phyloP scores from a whole-genome alignment of 768 basidiomycete species.

The Postia placenta region DNA sequence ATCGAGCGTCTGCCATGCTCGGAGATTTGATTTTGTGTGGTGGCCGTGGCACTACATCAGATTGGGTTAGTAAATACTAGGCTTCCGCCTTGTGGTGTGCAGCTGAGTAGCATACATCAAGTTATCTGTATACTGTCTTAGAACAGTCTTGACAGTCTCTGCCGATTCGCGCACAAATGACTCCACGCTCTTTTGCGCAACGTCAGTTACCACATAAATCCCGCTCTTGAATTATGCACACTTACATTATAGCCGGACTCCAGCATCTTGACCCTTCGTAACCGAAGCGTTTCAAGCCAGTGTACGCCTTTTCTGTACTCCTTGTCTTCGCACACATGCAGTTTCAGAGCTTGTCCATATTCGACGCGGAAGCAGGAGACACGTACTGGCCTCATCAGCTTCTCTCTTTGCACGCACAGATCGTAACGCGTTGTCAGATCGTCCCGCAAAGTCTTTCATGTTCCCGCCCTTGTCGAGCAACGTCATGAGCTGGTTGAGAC shows the following conservation, averaged over 20 bases:
- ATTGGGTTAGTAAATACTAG: too few relatives aligned
- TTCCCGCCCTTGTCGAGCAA: slow-evolving; percentile 74
- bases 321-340: slow-evolving; percentile 48
- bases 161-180: slow-evolving; percentile 73
- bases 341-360: neutral
- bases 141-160: slow-evolving; percentile 49
- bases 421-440: slow-evolving; percentile 61
- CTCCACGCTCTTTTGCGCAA: slow-evolving; percentile 62
- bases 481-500: slow-evolving; percentile 80
- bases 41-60: slow-evolving; percentile 60
- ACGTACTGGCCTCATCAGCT: slow-evolving; percentile 81
- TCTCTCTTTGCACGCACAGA: slow-evolving; percentile 83
- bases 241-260: slow-evolving; percentile 75
- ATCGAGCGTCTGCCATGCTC: slow-evolving; percentile 56
- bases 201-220: too few relatives aligned
- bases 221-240: too few relatives aligned
- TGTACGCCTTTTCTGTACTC: slow-evolving; percentile 88
- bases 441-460: slow-evolving; percentile 55
- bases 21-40: slow-evolving; percentile 71
- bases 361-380: neutral
- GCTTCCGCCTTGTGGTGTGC: too few relatives aligned
- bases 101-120: slow-evolving; percentile 48
- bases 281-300: slow-evolving; percentile 86
- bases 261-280: slow-evolving; percentile 76
- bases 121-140: slow-evolving; percentile 76